Base-by-base conservation (phyloP, 1,284 basidiomycete species). In the Cutaneotrichosporon mucoides region DNA sequence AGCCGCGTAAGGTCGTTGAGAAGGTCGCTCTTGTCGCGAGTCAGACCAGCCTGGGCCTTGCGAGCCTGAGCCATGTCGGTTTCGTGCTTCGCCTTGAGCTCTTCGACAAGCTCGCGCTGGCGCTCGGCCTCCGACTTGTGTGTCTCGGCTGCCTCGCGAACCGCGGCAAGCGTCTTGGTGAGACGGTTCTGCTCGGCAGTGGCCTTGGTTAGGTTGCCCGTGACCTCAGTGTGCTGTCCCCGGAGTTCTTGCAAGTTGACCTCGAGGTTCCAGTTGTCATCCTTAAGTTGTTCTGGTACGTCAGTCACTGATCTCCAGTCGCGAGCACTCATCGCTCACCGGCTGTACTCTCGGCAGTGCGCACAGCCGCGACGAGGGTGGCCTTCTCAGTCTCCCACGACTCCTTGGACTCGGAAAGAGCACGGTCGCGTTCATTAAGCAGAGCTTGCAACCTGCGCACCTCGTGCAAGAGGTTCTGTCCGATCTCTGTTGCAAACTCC, bases 181-280 rank as follows among this genome's bases (percentile, higher is more conserved):
- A 93, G 82, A 2, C 90, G 86, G 69, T 89, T 88, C 64, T 89
- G 86, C 68, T 98, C 95, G 43, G 84, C 80, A 70, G 95, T 90
- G 13, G 89, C 81, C 58, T 90, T 88, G 65, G 84, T 83, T 10
- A 84, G 79, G 33, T 85, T 81, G 7, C 84, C 77, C 63, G 90
- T 87, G 1, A 86, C 83, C 54, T 89, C 86, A 43, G 83, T 73
- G 43, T 90, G 82, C 66, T 89, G 85, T 0, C 85, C 79, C 44
- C 88, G 86, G 33, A 95, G 82, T 64, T 97, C 92, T 75, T 99
- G 94, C 36, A 93, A 82, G 24, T 85, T 85, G 50, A 97, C 90
- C 80, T 98, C 93, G 64, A 98, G 87, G 73, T 97, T 94, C 95
- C 95, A 98, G 76, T 96, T 97, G 79, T 95, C 92, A 77, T 97